Conservation (phyloP, 2,329 filamentous ascomycete genomes). For the Ilyonectria robusta region DNA sequence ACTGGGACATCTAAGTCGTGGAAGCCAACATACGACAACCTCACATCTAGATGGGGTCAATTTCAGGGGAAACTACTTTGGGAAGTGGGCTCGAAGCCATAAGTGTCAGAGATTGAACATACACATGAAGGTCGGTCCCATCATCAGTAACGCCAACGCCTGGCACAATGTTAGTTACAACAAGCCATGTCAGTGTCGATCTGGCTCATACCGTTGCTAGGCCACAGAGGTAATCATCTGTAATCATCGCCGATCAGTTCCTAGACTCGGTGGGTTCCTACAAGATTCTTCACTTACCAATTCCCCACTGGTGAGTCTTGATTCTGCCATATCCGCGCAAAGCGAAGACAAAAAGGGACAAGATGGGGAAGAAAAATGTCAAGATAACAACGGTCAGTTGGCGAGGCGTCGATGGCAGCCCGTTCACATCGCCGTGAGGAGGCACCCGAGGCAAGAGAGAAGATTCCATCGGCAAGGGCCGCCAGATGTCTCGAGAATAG, state of each 20-base stretch:
- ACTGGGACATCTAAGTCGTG: constrained; percentile 25
- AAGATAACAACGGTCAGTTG: constrained; percentile 22
- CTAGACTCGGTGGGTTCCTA: neutral
- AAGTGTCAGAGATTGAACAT: constrained; percentile 6
- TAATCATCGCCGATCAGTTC: constrained; percentile 7
- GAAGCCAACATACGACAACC: constrained; percentile 27
- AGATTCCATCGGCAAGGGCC: constrained; percentile 20
- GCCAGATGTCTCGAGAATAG: neutral
- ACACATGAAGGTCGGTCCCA: constrained; percentile 32
- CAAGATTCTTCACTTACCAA: constrained; percentile 21
- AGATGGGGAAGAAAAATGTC: constrained; percentile 28
- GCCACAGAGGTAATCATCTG: constrained; percentile 32
- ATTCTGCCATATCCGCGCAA: constrained; percentile 29
- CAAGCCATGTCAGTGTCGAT: neutral
- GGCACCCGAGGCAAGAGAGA: constrained; percentile 23
- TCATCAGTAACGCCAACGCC: constrained; percentile 29
- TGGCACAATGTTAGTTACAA: constrained; percentile 14
- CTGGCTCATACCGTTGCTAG: constrained; percentile 28
- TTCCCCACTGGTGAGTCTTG: constrained; percentile 28
- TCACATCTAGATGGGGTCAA: constrained; percentile 26
- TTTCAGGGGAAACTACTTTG: neutral
- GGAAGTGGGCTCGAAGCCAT: neutral
- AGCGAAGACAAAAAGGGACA: constrained; percentile 20
- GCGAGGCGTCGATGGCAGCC: constrained; percentile 21
- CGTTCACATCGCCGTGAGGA: constrained; percentile 17